Percentiles rank a stretch among this genome's conserved stretches.
phyloP scores from a whole-genome alignment of 2,329 filamentous ascomycete species.

The Dactylellina leptospora region DNA sequence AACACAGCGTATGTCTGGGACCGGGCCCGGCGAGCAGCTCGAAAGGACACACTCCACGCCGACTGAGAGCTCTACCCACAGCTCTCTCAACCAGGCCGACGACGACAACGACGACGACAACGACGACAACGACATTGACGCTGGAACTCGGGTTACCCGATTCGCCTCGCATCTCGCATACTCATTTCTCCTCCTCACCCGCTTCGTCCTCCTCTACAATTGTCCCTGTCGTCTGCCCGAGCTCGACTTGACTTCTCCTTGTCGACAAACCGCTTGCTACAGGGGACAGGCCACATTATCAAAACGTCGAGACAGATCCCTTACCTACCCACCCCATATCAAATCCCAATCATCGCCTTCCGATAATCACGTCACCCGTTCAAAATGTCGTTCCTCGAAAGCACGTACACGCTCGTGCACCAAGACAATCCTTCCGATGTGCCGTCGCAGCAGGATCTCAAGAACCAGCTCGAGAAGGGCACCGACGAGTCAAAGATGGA shows the following conservation, averaged over 20 bases:
- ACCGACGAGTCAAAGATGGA: conserved; percentile 92
- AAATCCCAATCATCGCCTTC: conserved; percentile 14
- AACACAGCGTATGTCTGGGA: conserved; percentile 34
- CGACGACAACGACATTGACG: too few relatives aligned
- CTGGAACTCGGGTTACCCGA: conserved; percentile 1
- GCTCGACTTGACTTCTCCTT: neutral
- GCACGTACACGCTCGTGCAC: conserved; percentile 95
- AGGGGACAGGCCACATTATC: conserved; percentile 7
- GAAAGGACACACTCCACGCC: conserved; percentile 28
- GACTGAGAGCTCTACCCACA: conserved; percentile 2
- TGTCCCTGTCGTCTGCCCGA: neutral
- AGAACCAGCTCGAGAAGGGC: conserved; percentile 91
- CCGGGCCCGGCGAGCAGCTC: conserved; percentile 6
- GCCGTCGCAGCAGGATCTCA: conserved; percentile 87
- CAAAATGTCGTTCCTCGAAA: conserved; percentile 95
- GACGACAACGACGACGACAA: conserved; percentile 20
- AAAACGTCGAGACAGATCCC: neutral
- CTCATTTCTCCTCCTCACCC: conserved; percentile 8
- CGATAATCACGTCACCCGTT: conserved; percentile 25
- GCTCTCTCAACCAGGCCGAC: conserved; percentile 12
- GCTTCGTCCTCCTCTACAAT: neutral
- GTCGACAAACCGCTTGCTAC: neutral
- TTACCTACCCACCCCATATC: neutral
- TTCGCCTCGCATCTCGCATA: conserved; percentile 4
- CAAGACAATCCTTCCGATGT: conserved; percentile 96